A percentile compares a stretch with the other conserved stretches of the same genome.
Conservation (phyloP, 176 grass and related monocot genomes). For the Musa beccarii region DNA sequence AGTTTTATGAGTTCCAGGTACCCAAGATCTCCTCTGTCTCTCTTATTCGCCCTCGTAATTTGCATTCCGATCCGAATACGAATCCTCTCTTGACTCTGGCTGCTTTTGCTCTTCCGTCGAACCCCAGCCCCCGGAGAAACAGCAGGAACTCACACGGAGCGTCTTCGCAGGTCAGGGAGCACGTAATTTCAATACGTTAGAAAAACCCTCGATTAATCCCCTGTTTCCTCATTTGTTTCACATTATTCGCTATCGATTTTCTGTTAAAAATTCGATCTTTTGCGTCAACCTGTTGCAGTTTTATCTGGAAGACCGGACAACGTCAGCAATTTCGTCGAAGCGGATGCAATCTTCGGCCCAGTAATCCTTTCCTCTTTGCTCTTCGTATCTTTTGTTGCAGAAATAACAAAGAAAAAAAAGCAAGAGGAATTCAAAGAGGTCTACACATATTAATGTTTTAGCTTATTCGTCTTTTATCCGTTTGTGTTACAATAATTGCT, state of each 20-base stretch:
- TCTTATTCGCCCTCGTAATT: neutral
- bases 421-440: neutral
- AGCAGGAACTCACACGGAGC: constrained; percentile 62
- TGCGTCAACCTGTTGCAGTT: constrained; percentile 33
- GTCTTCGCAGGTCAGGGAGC: constrained; percentile 54
- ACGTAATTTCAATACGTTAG: neutral
- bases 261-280: neutral
- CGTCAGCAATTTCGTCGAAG: constrained; percentile 71
- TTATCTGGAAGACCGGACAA: constrained; percentile 65
- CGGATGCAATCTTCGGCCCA: constrained; percentile 58
- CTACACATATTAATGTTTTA: neutral
- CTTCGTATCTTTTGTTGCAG: neutral
- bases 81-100: neutral
- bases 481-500: neutral
- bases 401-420: neutral
- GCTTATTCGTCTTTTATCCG: neutral
- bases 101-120: constrained; percentile 5
- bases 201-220: neutral
- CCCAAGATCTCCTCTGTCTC: neutral
- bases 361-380: constrained; percentile 29
- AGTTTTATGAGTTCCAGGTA: constrained; percentile 86
- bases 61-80: neutral
- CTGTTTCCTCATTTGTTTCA: neutral
- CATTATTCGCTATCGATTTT: neutral
- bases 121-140: constrained; percentile 77